Evolutionary conservation across 1,284 basidiomycete genomes (phyloP).

Genomic region (Rhodotorula sp.): DNA sequence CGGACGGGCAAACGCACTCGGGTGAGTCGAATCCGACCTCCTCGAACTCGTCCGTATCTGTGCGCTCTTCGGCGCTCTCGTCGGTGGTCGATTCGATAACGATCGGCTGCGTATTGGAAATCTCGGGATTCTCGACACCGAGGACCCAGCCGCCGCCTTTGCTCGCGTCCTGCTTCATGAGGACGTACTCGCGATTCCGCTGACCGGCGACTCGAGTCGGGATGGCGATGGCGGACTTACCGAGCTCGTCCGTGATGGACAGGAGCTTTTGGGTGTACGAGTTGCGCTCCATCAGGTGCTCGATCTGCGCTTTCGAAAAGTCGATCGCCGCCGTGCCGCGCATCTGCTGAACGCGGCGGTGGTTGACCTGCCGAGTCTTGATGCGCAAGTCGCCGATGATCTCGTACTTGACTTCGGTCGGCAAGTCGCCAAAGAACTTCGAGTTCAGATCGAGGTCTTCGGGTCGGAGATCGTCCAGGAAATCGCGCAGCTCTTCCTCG

Average conservation of each 20-base stretch:
- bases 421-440: slow-evolving; percentile 80
- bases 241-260: slow-evolving; percentile 86
- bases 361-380: slow-evolving; percentile 90
- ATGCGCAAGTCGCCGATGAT: slow-evolving; percentile 89
- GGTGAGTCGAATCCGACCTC: slow-evolving; percentile 28
- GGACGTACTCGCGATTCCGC: slow-evolving; percentile 86
- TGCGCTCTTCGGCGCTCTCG: slow-evolving; percentile 37
- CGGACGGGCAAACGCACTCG: background rate
- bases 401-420: slow-evolving; percentile 96
- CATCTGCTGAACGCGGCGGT: slow-evolving; percentile 89
- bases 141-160: slow-evolving; percentile 88
- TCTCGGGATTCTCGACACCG: slow-evolving; percentile 66
- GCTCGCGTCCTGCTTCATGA: slow-evolving; percentile 79
- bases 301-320: slow-evolving; percentile 93
- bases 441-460: slow-evolving; percentile 85
- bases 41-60: slow-evolving; percentile 40
- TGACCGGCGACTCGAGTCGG: slow-evolving; percentile 91
- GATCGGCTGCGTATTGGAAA: slow-evolving; percentile 21
- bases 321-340: slow-evolving; percentile 74
- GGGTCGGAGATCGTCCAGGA: slow-evolving; percentile 88
- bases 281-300: slow-evolving; percentile 84
- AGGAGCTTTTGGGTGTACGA: slow-evolving; percentile 91
- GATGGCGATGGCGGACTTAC: slow-evolving; percentile 80
- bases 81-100: slow-evolving; percentile 41
- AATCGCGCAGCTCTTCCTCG: slow-evolving; percentile 81